A percentile compares a stretch with the other conserved stretches of the same genome.
phyloP scores from a whole-genome alignment of 768 basidiomycete species.

The Tylopilus rubrobrunneus region DNA sequence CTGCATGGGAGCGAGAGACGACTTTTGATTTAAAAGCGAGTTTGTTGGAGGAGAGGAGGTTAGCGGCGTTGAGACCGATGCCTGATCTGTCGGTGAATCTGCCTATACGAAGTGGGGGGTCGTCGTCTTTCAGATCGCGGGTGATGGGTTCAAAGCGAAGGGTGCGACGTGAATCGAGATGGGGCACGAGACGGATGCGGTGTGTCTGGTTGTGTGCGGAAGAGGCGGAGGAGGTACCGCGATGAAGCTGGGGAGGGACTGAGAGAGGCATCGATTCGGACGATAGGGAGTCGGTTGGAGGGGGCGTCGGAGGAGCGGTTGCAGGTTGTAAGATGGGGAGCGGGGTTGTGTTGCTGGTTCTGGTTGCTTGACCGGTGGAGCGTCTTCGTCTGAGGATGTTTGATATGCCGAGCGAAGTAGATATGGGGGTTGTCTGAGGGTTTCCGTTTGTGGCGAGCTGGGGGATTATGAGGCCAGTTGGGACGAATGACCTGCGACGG shows the following conservation, averaged over 20 bases:
- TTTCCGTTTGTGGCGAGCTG: conserved; percentile 31
- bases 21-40: conserved; percentile 96
- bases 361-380: conserved; percentile 49
- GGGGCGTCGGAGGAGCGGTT: conserved; percentile 13
- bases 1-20: conserved; percentile 90
- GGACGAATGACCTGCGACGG: conserved; percentile 40
- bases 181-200: conserved; percentile 91
- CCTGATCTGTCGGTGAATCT: conserved; percentile 89
- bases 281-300: conserved; percentile 3
- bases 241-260: conserved; percentile 21
- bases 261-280: conserved; percentile 15
- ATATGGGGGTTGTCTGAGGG: conserved; percentile 20
- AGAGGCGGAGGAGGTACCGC: conserved; percentile 17
- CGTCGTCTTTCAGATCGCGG: conserved; percentile 73
- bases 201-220: conserved; percentile 38
- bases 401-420: conserved; percentile 43
- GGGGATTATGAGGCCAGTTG: conserved; percentile 32
- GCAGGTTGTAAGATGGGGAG: conserved; percentile 7
- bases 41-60: conserved; percentile 71
- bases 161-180: conserved; percentile 85
- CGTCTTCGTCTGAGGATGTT: conserved; percentile 66
- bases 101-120: conserved; percentile 78
- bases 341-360: conserved; percentile 18
- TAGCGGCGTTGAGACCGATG: conserved; percentile 58
- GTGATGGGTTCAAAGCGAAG: conserved; percentile 91